Percentiles rank a stretch among this genome's conserved stretches.
phyloP scores from a whole-genome alignment of 306 rosid genomes.

The Cicer pinnatifidum region DNA sequence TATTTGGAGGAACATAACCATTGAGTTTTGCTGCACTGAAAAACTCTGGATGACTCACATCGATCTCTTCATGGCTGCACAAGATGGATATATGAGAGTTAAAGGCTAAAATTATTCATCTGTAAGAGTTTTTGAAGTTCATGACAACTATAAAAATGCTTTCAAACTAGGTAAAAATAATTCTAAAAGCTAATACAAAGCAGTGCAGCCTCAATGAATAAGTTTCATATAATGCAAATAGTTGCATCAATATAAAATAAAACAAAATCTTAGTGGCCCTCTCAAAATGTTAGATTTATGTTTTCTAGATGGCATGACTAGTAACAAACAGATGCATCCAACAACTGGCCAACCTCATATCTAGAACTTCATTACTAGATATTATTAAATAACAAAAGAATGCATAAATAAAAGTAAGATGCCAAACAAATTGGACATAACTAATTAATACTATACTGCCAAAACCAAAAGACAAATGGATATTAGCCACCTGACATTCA shows the following conservation, averaged over 20 bases:
- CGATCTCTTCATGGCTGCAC: constrained; percentile 97
- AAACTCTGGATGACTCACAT: constrained; percentile 97
- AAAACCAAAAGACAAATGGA: constrained; percentile 28
- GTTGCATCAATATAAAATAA: constrained; percentile 18
- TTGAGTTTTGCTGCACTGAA: constrained; percentile 79
- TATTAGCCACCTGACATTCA: constrained; percentile 81
- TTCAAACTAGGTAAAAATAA: constrained; percentile 17
- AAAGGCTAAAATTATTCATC: constrained; percentile 23
- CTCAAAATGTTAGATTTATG: constrained; percentile 24
- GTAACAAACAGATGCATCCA: constrained; percentile 34
- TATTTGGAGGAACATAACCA: constrained; percentile 85
- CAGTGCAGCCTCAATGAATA: constrained; percentile 8
- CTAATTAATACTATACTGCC: constrained; percentile 25
- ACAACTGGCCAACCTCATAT: constrained; percentile 8
- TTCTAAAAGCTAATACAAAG: constrained; percentile 10
- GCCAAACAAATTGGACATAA: constrained; percentile 38
- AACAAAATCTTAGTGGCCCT: constrained; percentile 22
- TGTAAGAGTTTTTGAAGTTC: constrained; percentile 1
- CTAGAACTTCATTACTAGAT: constrained; percentile 33
- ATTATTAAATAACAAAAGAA: constrained; percentile 29
- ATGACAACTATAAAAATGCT: not conserved
- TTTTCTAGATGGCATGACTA: constrained; percentile 15
- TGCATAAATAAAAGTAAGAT: constrained; percentile 31
- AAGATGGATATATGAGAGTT: constrained; percentile 39
- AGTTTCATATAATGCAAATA: constrained; percentile 22